A percentile compares a stretch with the other conserved stretches of the same genome.
phyloP scores from a whole-genome alignment of 306 rosid genomes.

The Cajanus cajan region DNA sequence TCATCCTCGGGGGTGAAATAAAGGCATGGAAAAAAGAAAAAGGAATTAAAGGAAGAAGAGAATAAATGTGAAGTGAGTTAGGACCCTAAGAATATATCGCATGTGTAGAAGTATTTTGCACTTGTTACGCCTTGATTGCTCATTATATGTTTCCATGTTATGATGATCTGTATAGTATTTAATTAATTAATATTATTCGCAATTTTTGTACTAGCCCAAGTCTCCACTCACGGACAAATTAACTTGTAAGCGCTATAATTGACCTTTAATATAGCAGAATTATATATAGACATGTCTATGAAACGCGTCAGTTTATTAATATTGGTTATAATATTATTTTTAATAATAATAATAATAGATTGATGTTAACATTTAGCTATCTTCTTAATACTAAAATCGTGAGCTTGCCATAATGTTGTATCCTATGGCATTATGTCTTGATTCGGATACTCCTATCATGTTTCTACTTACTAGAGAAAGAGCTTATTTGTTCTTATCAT shows the following conservation, averaged over 20 bases:
- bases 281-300: not conserved
- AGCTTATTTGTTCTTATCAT: not conserved
- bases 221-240: constrained; percentile 5
- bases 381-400: not conserved
- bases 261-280: not conserved
- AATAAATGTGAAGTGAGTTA: constrained; percentile 36
- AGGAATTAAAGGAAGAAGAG: not conserved
- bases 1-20: not conserved
- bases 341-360: not conserved
- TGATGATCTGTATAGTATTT: constrained; percentile 45
- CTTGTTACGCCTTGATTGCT: constrained; percentile 51
- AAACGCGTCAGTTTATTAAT: not conserved
- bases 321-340: not conserved
- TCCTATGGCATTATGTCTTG: not conserved
- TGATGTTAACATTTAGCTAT: not conserved
- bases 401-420: not conserved
- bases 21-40: constrained; percentile 26
- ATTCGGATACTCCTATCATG: not conserved
- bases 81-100: constrained; percentile 24
- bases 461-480: not conserved
- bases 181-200: constrained; percentile 23
- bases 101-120: constrained; percentile 44
- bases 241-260: not conserved
- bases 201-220: not conserved
- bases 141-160: constrained; percentile 40